phyloP scores from a whole-genome alignment of 768 basidiomycete genomes.

The Leccinum olivaceopallidum region DNA sequence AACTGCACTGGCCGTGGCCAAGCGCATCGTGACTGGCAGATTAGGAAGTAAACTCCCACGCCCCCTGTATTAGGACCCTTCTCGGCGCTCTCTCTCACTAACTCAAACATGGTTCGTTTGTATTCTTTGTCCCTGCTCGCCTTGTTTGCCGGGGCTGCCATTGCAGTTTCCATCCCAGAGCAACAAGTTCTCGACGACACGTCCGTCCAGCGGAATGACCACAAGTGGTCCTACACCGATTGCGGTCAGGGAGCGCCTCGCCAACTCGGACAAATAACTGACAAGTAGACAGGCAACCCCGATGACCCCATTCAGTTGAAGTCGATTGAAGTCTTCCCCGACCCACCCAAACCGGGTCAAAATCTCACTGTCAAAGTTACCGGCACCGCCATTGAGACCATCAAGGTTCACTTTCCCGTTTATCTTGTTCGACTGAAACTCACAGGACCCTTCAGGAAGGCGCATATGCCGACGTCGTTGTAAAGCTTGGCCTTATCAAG shows the following conservation, averaged over 20 bases:
- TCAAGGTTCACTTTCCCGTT: constrained; percentile 55
- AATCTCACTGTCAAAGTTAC: constrained; percentile 83
- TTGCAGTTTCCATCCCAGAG: constrained; percentile 24
- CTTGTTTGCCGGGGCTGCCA: constrained; percentile 24
- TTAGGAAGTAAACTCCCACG: constrained; percentile 25
- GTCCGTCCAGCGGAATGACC: constrained; percentile 37
- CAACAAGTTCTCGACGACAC: constrained; percentile 35
- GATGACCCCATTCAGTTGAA: constrained; percentile 59
- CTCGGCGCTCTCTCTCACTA: constrained; percentile 22
- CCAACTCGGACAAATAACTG: not conserved
- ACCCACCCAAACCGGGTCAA: constrained; percentile 87
- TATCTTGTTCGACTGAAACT: constrained; percentile 5
- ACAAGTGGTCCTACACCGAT: constrained; percentile 64
- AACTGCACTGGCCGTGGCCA: not conserved
- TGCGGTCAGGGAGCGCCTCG: constrained; percentile 62
- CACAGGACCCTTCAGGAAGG: constrained; percentile 64
- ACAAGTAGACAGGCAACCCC: constrained; percentile 40
- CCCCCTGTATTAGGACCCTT: constrained; percentile 17
- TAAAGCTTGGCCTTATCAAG: constrained; percentile 94
- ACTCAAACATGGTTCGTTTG: constrained; percentile 33
- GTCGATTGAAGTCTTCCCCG: constrained; percentile 74
- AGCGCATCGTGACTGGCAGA: not conserved
- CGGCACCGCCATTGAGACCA: constrained; percentile 53
- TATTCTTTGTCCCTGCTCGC: constrained; percentile 30
- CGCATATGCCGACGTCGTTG: constrained; percentile 83